Evolutionary conservation across 768 basidiomycete species (phyloP).

Genomic region (Termitomyces sp.): DNA sequence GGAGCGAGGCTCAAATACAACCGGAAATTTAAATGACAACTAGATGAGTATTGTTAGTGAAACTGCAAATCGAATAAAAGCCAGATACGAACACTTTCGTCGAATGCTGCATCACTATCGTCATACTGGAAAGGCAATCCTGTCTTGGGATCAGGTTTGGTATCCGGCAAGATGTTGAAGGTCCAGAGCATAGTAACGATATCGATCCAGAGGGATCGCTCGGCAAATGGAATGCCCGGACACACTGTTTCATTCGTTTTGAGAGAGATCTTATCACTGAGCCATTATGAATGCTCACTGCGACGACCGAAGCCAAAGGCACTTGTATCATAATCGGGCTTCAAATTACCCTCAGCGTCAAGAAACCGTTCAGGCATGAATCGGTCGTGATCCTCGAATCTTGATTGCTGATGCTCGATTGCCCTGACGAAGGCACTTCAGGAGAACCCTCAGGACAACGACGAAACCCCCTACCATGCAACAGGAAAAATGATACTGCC

Average conservation of each 20-base stretch:
- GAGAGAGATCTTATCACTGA: too few relatives aligned
- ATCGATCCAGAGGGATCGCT: slow-evolving; percentile 1
- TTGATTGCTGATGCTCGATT: not conserved
- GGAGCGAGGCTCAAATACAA: not conserved
- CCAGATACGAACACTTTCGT: not conserved
- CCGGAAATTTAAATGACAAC: not conserved
- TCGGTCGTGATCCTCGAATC: not conserved
- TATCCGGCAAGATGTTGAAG: not conserved
- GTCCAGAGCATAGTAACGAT: slow-evolving; percentile 2
- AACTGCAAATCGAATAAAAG: not conserved
- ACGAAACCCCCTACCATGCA: not conserved
- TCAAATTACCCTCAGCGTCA: not conserved
- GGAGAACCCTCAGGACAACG: not conserved
- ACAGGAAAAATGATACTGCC: slow-evolving; percentile 1
- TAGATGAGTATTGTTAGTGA: not conserved
- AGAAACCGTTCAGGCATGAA: not conserved
- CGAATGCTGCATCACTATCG: too few relatives aligned
- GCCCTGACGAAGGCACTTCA: not conserved
- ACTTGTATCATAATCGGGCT: not conserved
- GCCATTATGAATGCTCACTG: not conserved
- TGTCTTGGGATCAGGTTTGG: not conserved
- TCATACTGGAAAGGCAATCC: not conserved
- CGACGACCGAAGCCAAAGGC: not conserved
- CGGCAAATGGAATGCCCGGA: not conserved
- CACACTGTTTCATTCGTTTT: not conserved